Evolutionary conservation across 106 monocot genomes (phyloP), one percentile per base, ranked within the genome.

Genomic region (Acorus calamus): DNA sequence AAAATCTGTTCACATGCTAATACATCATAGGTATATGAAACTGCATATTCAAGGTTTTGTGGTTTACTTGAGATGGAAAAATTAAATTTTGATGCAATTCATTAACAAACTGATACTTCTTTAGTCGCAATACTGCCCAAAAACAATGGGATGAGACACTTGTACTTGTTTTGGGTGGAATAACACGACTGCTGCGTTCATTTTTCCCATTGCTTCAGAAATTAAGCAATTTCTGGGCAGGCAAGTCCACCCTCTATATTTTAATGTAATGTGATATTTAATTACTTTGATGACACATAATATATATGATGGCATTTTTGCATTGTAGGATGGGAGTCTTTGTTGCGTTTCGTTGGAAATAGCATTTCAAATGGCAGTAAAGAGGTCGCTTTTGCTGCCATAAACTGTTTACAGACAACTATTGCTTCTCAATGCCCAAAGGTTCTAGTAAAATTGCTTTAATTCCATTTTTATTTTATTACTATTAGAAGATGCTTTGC

Each of bases 91-190:
- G 28, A 28, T 28, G 28, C 28, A 28, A 28, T 28, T 28, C 28
- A 28, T 28, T 28, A 28, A 28, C 28, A 28, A 28, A 28, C 28
- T 50, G 4, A 11, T 47, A 5, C 0, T 65, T 79, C 83, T 84
- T 47, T 73, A 96, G 98, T 59, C 92, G 98, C 42, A 92, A 99
- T 69, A 99, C 98, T 44, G 92, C 98, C 62, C 98, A 92, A 49
- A 99, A 99, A 72, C 98, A 99, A 74, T 99, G 98, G 98, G 98
- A 99, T 81, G 98, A 99, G 77, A 92, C 98, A 66, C 70, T 99
- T 71, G 98, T 99, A 52, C 61, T 92, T 54, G 98, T 99, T 51
- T 66, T 92, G 63, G 81, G 92, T 73, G 92, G 98, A 70, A 99
- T 99, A 52, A 72, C 98, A 57, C 71, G 92, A 61, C 69, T 99